Percentiles rank a stretch among this genome's conserved stretches.
Evolutionary conservation across 306 rosid genomes (phyloP).

Genomic region (Acmispon strigosus): DNA sequence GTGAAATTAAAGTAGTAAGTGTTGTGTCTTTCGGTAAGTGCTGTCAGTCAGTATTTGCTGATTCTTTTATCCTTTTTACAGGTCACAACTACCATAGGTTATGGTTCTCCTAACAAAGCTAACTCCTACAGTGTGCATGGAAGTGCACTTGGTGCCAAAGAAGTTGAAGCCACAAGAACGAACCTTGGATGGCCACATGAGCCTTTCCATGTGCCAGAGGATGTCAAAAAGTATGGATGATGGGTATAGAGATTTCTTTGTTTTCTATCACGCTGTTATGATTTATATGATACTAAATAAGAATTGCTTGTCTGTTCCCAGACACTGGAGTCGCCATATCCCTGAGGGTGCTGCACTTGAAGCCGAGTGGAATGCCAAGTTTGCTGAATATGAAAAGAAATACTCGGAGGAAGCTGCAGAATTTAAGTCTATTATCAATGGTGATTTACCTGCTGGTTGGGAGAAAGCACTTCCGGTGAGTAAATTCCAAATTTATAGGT

Average conservation of each 20-base stretch:
- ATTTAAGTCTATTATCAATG: slow-evolving; percentile 60
- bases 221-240: slow-evolving; percentile 66
- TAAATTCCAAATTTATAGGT: slow-evolving; percentile 1
- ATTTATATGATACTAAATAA: slow-evolving; percentile 20
- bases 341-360: slow-evolving; percentile 74
- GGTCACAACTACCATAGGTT: slow-evolving; percentile 98
- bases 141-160: slow-evolving; percentile 96
- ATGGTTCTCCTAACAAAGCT: slow-evolving; percentile 96
- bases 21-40: neutral
- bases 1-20: neutral
- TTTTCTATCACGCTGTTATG: neutral
- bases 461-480: slow-evolving; percentile 98
- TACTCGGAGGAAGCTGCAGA: slow-evolving; percentile 75
- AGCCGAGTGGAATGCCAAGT: slow-evolving; percentile 88
- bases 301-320: slow-evolving; percentile 18
- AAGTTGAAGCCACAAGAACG: slow-evolving; percentile 95
- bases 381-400: slow-evolving; percentile 88
- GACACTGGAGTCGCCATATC: slow-evolving; percentile 96
- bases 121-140: slow-evolving; percentile 98
- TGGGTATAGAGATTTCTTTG: slow-evolving; percentile 1
- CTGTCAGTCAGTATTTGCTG: neutral
- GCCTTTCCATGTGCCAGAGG: slow-evolving; percentile 98
- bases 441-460: slow-evolving; percentile 89
- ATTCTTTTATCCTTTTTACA: slow-evolving; percentile 26
- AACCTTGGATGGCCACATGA: slow-evolving; percentile 93